Percentiles rank a stretch among this genome's conserved stretches.
phyloP scores from a whole-genome alignment of 1,139 yeast species.

The Suhomyces taliae region DNA sequence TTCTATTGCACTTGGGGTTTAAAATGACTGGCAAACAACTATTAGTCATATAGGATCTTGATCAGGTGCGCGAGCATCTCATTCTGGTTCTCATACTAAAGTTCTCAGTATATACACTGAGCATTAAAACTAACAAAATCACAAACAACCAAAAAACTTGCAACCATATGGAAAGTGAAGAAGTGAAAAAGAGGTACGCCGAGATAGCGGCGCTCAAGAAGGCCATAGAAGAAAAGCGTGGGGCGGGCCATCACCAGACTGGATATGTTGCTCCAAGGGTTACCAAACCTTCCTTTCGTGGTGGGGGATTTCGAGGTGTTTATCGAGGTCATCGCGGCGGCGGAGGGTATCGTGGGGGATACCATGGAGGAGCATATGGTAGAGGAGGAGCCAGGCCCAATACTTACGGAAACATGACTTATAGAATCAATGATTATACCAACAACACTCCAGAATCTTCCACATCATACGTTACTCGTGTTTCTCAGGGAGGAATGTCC shows the following conservation, averaged over 20 bases:
- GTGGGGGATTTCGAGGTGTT: constrained; percentile 13
- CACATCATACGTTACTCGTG: constrained; percentile 20
- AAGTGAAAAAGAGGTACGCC: constrained; percentile 29
- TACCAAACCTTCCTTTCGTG: background rate
- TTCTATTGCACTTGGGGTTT: background rate
- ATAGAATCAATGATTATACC: constrained; percentile 17
- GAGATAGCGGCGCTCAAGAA: constrained; percentile 36
- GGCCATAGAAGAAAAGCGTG: constrained; percentile 22
- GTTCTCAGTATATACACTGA: too few species aligned
- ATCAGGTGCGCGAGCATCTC: background rate
- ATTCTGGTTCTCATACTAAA: too few species aligned
- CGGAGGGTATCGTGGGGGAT: constrained; percentile 1
- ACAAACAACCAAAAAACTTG: background rate
- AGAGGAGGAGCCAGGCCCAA: background rate
- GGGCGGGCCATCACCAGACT: background rate
- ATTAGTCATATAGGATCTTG: background rate
- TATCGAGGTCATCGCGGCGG: constrained; percentile 8
- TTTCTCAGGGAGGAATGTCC: constrained; percentile 36
- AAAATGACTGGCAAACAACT: background rate
- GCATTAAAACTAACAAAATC: background rate
- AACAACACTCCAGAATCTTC: background rate
- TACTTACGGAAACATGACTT: constrained; percentile 25
- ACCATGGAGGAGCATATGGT: background rate
- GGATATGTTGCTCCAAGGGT: constrained; percentile 3
- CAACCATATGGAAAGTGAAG: constrained; percentile 13